Base-by-base conservation (phyloP, 768 basidiomycete genomes). In the Rhodotorula graminis region DNA sequence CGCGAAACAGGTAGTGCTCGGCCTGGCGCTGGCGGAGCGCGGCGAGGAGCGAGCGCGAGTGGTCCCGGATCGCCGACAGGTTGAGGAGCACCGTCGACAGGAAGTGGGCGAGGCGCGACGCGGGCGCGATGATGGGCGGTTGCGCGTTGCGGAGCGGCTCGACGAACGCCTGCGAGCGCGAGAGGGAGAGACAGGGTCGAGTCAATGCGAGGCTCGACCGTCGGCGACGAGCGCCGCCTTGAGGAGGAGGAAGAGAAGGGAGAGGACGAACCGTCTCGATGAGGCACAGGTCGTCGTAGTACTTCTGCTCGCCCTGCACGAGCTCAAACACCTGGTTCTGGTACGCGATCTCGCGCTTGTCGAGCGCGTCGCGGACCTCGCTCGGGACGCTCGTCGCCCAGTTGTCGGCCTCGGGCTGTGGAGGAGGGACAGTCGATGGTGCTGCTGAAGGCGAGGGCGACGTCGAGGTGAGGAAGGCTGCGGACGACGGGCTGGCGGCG, bases 81-180 rank as follows among this genome's bases (percentile, higher is more conserved):
- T 96, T 96, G 62, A 90, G 88, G 74, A 98, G 94, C 8, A 94
- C 89, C 47, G 91, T 89, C 57, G 91, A 90, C 62, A 96, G 88
- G 80, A 97, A 95, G 47, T 89, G 87, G 46, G 91, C 89, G 14
- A 95, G 81, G 14, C 77, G 74, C 46, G 86, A 84, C 37, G 84
- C 78, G 5, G 66, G 49, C 37, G 37, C 37, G 53, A 96, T 87
- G 76, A 95, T 89, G 0, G 92, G 87, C 27, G 91, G 90, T 33
- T 91, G 85, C 59, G 87, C 85, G 27, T 82, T 81, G 27, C 88
- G 87, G 44, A 98, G 82, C 5, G 91, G 90, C 33, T 85, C 84
- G 64, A 94, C 85, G 80, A 89, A 96, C 9, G 93, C 85, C 89
- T 91, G 69, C 10, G 25, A 46, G 2, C 47, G 40, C 50, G 50